Evolutionary conservation across 2,329 filamentous ascomycete genomes (phyloP), one percentile per base, ranked within the genome.

Genomic region (Sphaerulina vaccinii): DNA sequence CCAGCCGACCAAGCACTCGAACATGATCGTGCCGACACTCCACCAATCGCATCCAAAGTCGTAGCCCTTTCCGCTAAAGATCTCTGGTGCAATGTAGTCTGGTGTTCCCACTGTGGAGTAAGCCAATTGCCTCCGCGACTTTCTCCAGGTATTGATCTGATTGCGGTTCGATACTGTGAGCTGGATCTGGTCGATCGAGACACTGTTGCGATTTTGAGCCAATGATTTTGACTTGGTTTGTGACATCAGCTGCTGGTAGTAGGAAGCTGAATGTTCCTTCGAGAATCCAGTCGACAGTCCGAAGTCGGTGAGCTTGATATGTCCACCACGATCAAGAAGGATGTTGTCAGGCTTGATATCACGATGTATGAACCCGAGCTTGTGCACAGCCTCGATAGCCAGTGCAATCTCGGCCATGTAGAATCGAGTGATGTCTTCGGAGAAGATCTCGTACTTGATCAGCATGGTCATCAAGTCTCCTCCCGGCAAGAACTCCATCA

Each of bases 341-440:
- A 99, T 97, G 69, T 99, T 99, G 75, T 99, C 93, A 10, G 93
- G 93, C 73, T 99, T 99, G 77, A 99, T 99, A 67, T 99, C 93
- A 79, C 93, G 90, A 77, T 99, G 93, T 58, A 99, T 95, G 75
- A 96, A 99, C 56, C 93, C 93, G 59, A 97, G 81, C 71, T 95
- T 96, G 74, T 99, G 93, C 36, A 99, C 93, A 11, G 93, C 93
- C 69, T 99, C 93, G 62, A 99, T 97, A n/a, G 93, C 93, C 68
- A 97, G 81, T 19, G 96, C 89, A 64, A 97, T 92, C 72, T 99
- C 92, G 19, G 93, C 93, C 83, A 99, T 99, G 74, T 99, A 99
- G 74, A 99, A 99, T 15, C 93, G 85, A 23, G 93, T 99, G 62
- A 99, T 97, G 62, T 99, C 93, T 71, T 97, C 92, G 0, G 90